phyloP scores from a whole-genome alignment of 805 yeast species.

The Wickerhamiella vanderwaltii region DNA sequence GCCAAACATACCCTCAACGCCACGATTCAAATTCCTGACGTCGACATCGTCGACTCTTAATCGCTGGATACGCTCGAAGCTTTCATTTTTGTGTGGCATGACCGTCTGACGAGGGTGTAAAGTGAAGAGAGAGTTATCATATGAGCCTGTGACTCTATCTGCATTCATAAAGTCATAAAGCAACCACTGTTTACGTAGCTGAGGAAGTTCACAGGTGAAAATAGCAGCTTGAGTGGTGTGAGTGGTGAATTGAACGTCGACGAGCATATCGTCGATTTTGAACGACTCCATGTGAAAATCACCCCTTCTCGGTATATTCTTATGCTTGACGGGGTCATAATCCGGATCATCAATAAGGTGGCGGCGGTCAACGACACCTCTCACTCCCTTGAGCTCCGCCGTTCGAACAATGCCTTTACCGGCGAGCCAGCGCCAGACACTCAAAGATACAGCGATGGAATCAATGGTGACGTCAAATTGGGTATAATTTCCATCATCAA shows the following conservation, averaged over 20 bases:
- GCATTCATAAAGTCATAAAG: conserved; percentile 80
- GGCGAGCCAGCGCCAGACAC: conserved; percentile 76
- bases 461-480: conserved; percentile 89
- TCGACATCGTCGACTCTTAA: conserved; percentile 74
- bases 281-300: conserved; percentile 86
- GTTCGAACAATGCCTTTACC: conserved; percentile 80
- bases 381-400: conserved; percentile 65
- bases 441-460: conserved; percentile 65
- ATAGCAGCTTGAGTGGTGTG: conserved; percentile 35
- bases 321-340: conserved; percentile 73
- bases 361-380: conserved; percentile 89
- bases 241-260: conserved; percentile 74
- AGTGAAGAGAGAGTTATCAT: conserved; percentile 87
- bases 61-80: conserved; percentile 38
- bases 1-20: conserved; percentile 84
- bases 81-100: conserved; percentile 18
- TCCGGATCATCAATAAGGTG: conserved; percentile 72
- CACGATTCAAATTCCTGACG: conserved; percentile 81
- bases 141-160: conserved; percentile 74
- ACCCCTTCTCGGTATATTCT: conserved; percentile 60
- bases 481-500: conserved; percentile 85
- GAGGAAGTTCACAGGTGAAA: conserved; percentile 72
- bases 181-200: conserved; percentile 83
- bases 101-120: conserved; percentile 62
- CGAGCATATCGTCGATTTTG: conserved; percentile 70